Evolutionary conservation across 768 basidiomycete genomes (phyloP), one percentile per base, ranked within the genome.

Genomic region (Hygrocybe punicea): DNA sequence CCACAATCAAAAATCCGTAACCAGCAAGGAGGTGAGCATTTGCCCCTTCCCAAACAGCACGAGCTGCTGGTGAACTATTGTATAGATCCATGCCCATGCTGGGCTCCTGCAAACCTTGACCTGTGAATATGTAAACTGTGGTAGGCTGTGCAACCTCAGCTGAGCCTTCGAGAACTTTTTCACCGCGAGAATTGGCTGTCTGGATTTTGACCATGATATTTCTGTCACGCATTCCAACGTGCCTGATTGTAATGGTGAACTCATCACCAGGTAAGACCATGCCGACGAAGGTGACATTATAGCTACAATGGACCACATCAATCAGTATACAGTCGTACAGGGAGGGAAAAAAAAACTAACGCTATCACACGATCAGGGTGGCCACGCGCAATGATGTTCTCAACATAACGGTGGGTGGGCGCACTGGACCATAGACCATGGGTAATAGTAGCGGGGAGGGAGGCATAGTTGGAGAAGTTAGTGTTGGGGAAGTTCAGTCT

Each of bases 51-150:
- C 97, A 99, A 53, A 98, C 95, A 42, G 93, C 89, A 60, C 91
- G 89, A 54, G 97, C 97, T 19, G 95, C 93, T 44, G 93, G 89
- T 4, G 94, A 98, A 62, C 73, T 83, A 69, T 84, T 88, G 81
- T 98, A 99, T 2, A 99, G 83, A 62, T 98, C 95, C 94, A 99
- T 98, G 17, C 96, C 97, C 97, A 99, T 98, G n/a, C 96, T 93
- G 46, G 87, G 86, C 73, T 98, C 96, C 70, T 98, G 96, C 6
- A 94, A 98, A 55, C 96, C 96, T 70, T 98, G 96, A 33, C 96
- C 96, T 39, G 96, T 98, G 80, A 98, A 98, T 63, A 97, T 93
- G 62, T 97, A 98, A 33, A 91, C 93, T 5, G 94, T 96, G 16
- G 83, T 81, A 2, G 95, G 87, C 70, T 99, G 97, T 2, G 85